Conservation (phyloP, 1,139 yeast species). For the Scheffersomyces lignicola region DNA sequence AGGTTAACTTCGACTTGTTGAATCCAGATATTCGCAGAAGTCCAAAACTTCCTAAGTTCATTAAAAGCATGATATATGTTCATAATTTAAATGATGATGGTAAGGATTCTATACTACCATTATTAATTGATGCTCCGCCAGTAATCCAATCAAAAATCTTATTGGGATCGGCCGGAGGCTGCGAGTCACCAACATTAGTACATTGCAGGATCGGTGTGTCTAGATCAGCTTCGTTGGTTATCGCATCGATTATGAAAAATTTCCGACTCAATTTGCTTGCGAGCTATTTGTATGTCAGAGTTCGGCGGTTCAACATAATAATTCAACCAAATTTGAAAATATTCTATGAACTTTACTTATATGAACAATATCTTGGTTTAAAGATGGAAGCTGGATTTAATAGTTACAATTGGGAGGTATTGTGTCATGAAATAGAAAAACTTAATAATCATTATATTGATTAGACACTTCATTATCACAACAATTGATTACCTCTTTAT, state of each 20-base stretch:
- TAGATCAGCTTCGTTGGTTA: slow-evolving; percentile 84
- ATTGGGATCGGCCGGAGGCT: slow-evolving; percentile 13
- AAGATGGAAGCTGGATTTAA: slow-evolving; percentile 11
- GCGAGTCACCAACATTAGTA: slow-evolving; percentile 57
- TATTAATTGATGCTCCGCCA: slow-evolving; percentile 32
- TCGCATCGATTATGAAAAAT: slow-evolving; percentile 85
- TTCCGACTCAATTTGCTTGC: slow-evolving; percentile 62
- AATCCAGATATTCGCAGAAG: slow-evolving; percentile 10
- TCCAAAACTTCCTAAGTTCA: slow-evolving; percentile 16
- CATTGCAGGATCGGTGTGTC: slow-evolving; percentile 95
- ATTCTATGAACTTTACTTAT: slow-evolving; percentile 79
- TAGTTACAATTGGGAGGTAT: slow-evolving; percentile 32
- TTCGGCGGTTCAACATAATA: slow-evolving; percentile 80
- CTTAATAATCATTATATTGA: slow-evolving; percentile 38
- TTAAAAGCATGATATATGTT: slow-evolving; percentile 31
- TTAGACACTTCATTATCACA: neutral
- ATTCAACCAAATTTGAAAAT: slow-evolving; percentile 88
- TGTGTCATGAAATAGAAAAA: slow-evolving; percentile 35
- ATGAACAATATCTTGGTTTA: slow-evolving; percentile 55
- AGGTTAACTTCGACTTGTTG: slow-evolving; percentile 18
- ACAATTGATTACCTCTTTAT: slow-evolving; percentile 4
- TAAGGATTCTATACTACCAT: slow-evolving; percentile 33
- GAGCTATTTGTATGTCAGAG: slow-evolving; percentile 80
- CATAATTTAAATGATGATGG: slow-evolving; percentile 44
- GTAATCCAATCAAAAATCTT: slow-evolving; percentile 31